These are phyloP conservation scores for Botryotinia calthae DNA, from an alignment of 2,329 filamentous ascomycete species.

Conservation along the genomic window DNA sequence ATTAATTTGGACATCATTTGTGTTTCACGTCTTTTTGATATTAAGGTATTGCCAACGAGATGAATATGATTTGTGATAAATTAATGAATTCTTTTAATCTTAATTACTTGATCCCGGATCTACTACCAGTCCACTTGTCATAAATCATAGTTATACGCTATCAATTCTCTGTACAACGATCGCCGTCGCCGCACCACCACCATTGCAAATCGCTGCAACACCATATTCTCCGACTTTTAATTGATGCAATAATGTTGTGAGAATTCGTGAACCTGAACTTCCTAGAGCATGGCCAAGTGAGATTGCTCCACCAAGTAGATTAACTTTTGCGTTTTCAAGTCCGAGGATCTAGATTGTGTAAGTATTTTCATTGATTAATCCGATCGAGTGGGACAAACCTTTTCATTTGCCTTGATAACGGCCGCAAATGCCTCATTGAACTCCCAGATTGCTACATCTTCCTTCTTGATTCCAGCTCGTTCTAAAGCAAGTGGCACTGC, in stretches of 20 bases:
- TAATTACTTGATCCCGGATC: neutral
- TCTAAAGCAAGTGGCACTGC: conserved; percentile 87
- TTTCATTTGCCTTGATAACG: conserved; percentile 91
- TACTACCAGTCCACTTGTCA: neutral
- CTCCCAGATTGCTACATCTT: conserved; percentile 93
- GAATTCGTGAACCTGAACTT: conserved; percentile 87
- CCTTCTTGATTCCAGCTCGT: conserved; percentile 84
- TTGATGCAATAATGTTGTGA: conserved; percentile 88
- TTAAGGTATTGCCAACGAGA: neutral
- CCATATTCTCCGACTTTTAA: conserved; percentile 89
- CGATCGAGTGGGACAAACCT: conserved; percentile 49
- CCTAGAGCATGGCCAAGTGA: conserved; percentile 88
- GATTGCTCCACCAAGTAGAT: conserved; percentile 87
- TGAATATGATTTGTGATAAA: neutral
- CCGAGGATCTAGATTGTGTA: conserved; percentile 50
- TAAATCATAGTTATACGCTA: conserved; percentile 27
- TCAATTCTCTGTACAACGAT: conserved; percentile 85
- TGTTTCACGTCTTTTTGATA: neutral
- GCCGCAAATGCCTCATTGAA: conserved; percentile 98
- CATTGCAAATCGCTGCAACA: conserved; percentile 94
- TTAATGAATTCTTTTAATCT: neutral
- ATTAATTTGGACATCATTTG: neutral
- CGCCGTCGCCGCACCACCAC: conserved; percentile 86
- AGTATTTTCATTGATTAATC: neutral
- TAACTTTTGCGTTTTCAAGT: conserved; percentile 75